These are phyloP conservation scores for Solanum aculeatissimum DNA, from an alignment of 305 asterid genomes.

Conservation along the genomic window DNA sequence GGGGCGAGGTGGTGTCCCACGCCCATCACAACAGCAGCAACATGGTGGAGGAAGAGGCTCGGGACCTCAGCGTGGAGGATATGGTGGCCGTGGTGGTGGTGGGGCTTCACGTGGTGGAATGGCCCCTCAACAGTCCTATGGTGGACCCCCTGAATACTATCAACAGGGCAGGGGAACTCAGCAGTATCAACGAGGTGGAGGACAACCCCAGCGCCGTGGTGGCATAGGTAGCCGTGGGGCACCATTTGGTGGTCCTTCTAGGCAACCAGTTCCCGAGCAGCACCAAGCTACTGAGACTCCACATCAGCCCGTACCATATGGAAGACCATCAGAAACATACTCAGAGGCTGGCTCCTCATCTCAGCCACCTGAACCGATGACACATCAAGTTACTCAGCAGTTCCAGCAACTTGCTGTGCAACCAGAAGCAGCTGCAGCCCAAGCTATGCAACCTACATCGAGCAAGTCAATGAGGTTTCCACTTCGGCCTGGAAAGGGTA, in stretches of 20 bases:
- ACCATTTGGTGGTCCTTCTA: constrained; percentile 58
- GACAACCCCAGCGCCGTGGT: constrained; percentile 41
- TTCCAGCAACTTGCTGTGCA: constrained; percentile 35
- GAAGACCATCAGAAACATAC: constrained; percentile 23
- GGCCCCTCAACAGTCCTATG: constrained; percentile 46
- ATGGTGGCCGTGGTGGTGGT: constrained; percentile 48
- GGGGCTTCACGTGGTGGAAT: constrained; percentile 40
- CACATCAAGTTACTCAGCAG: constrained; percentile 20
- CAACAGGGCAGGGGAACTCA: constrained; percentile 27
- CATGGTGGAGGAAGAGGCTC: constrained; percentile 62
- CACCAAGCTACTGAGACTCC: constrained; percentile 78
- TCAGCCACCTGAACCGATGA: constrained; percentile 32
- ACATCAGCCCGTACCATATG: constrained; percentile 30
- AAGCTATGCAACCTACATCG: constrained; percentile 61
- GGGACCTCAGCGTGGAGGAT: constrained; percentile 63
- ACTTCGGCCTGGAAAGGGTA: constrained; percentile 78
- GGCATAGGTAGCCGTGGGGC: constrained; percentile 48
- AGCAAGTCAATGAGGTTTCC: constrained; percentile 87
- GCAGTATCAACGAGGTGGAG: constrained; percentile 56
- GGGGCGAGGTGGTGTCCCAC: constrained; percentile 47
- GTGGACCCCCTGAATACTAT: constrained; percentile 25
- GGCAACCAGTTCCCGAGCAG: constrained; percentile 89
- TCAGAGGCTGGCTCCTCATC: constrained; percentile 52
- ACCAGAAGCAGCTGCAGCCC: constrained; percentile 35
- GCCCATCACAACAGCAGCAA: constrained; percentile 44